Base-by-base conservation (phyloP, 306 rosid species). In the Vicia faba region DNA sequence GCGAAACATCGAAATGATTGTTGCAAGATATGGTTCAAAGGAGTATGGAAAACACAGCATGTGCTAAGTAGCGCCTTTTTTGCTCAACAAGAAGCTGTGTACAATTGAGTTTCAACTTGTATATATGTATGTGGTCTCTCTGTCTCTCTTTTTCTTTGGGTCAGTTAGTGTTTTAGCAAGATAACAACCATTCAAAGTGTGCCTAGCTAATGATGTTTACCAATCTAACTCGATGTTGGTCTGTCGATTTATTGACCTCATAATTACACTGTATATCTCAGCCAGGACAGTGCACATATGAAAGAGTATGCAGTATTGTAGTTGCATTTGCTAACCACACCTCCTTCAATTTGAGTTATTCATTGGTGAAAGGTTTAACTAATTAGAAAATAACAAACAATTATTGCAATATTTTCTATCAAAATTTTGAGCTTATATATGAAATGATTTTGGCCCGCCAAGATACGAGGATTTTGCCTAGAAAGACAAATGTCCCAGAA, bases 1-100 rank as follows among this genome's bases (percentile, higher is more conserved):
- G 89, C 20, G 93, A 88, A 83, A 86, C 93, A 5, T 92, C 93
- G 5, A 88, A 82, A 76, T 68, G 71, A 45, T 71, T 88, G 48
- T 81, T 86, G 73, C 83, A 84, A 71, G 97, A 91, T 78, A 88
- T 88, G 91, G 96, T 86, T 80, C 87, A 86, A 63, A 82, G 86
- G 78, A 91, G 96, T 63, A 79, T 81, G 84, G 88, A 49, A 49
- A 88, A 71, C 89, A 77, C 66, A 61, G 87, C 81, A 77, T 86
- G 87, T 84, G 82, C 78, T 68, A 11, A 56, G 11, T 13, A 1
- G 25, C 29, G 51, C 60, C 43, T 43, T 66, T 56, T 68, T 49
- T 59, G 64, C 51, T 48, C 55, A 73, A 72, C 78, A 72, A 78
- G 82, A 50, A 72, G 63, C 57, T 51, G 7, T 38, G 75, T 49